phyloP scores from a whole-genome alignment of 495 filamentous ascomycete species.

The Penicillium antarcticum region DNA sequence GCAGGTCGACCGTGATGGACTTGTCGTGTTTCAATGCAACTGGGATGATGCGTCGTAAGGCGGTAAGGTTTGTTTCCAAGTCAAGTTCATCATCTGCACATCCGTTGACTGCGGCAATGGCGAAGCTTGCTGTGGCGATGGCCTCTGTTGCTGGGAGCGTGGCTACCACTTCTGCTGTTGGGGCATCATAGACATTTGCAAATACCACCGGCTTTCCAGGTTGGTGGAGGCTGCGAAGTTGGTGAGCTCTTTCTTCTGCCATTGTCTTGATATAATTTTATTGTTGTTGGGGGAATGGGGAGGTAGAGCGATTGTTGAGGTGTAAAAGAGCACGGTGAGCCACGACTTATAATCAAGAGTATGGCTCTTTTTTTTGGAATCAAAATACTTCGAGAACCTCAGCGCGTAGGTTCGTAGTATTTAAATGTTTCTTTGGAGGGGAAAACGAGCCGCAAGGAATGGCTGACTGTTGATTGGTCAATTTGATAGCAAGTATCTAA shows the following conservation, averaged over 20 bases:
- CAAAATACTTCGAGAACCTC: too few relatives aligned
- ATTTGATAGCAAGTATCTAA: too few relatives aligned
- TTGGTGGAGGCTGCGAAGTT: slow-evolving; percentile 39
- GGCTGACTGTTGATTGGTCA: too few relatives aligned
- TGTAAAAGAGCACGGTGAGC: too few relatives aligned
- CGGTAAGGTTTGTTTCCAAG: slow-evolving; percentile 54
- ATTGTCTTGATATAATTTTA: too few relatives aligned
- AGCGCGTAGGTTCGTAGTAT: too few relatives aligned
- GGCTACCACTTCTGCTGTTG: slow-evolving; percentile 41
- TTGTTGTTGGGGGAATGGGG: too few relatives aligned
- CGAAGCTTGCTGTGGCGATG: slow-evolving; percentile 52
- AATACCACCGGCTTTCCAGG: slow-evolving; percentile 47
- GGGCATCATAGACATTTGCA: slow-evolving; percentile 50
- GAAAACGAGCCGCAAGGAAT: too few relatives aligned
- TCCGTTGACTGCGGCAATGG: slow-evolving; percentile 42
- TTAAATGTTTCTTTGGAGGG: too few relatives aligned
- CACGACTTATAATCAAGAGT: too few relatives aligned
- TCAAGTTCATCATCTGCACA: slow-evolving; percentile 41
- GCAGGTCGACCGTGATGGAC: slow-evolving; percentile 49
- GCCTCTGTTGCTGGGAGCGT: slow-evolving; percentile 39
- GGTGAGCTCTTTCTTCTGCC: not conserved
- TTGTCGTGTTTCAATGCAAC: slow-evolving; percentile 3
- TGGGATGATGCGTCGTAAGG: slow-evolving; percentile 36
- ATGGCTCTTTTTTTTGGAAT: too few relatives aligned
- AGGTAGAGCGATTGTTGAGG: too few relatives aligned